These are phyloP conservation scores for Vitis cinerea DNA, from an alignment of 164 flowering plant species.

Conservation along the genomic window DNA sequence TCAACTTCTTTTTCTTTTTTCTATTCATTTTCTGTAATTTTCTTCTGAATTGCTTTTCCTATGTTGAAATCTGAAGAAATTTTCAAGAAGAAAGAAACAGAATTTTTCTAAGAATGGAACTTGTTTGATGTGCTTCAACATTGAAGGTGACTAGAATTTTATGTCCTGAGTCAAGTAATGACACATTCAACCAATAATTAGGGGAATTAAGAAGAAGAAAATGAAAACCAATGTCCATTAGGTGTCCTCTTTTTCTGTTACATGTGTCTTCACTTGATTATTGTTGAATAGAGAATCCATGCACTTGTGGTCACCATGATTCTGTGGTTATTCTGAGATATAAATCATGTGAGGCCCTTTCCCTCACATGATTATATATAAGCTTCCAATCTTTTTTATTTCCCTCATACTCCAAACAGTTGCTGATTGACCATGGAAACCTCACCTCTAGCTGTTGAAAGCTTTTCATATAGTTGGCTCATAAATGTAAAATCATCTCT, in stretches of 20 bases:
- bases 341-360: slow-evolving; percentile 2
- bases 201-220: too few species aligned
- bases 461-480: slow-evolving; percentile 35
- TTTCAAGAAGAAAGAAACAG: too few species aligned
- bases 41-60: too few species aligned
- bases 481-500: slow-evolving; percentile 4
- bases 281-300: slow-evolving; percentile 3
- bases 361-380: background rate
- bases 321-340: background rate
- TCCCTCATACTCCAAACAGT: background rate
- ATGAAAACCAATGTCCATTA: background rate
- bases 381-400: background rate
- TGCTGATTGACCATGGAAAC: slow-evolving; percentile 16
- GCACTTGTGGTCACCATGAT: slow-evolving; percentile 3
- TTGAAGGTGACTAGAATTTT: too few species aligned
- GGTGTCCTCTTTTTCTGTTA: background rate
- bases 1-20: too few species aligned
- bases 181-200: background rate
- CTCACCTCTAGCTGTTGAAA: slow-evolving; percentile 28
- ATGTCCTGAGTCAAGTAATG: background rate
- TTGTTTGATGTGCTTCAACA: too few species aligned
- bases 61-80: too few species aligned
- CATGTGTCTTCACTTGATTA: slow-evolving; percentile 14
- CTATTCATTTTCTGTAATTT: too few species aligned
- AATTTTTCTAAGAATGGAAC: too few species aligned